Evolutionary conservation across 2,329 filamentous ascomycete genomes (phyloP), one percentile per base, ranked within the genome.

Genomic region (Orbilia blumenaviensis): DNA sequence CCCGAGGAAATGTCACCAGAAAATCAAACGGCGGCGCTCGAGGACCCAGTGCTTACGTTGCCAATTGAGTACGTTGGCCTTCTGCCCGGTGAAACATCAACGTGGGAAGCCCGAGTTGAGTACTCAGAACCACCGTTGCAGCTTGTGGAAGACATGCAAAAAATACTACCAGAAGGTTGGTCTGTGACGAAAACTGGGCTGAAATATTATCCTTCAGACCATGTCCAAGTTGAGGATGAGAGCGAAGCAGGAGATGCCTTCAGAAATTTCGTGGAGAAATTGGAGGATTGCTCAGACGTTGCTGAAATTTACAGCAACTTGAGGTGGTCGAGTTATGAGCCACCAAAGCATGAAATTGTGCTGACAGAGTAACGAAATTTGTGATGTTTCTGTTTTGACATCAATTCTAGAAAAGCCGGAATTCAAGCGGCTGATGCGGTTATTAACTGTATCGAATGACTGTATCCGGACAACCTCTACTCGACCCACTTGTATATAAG

Each of bases 131-230:
- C 72, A 8, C 72, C 72, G 12, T 25, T 76, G 27, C 72, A 76
- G 29, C 58, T 76, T 21, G 72, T 76, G 25, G 72, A 76, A 58
- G 72, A 76, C 21, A 69, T 76, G 72, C 72, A 76, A 52, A 67
- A 72, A 34, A 38, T 58, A 41, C 16, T 77, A 14, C 73, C 73
- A 3, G 73, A 77, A 21, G 73, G 73, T 14, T 77, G 73, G 73
- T 71, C 66, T 27, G 52, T 77, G 23, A 72, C 67, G 4, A 77
- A 77, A 41, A 71, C 73, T 1, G 73, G 73, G 1, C 6, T 66
- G n/a, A 77, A 71, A 38, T 77, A 71, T 58, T 77, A 71, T 32
- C 66, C 73, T 46, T 64, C 66, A 4, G 61, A 62, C n/a, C 27
- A 72, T 25, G 46, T 67, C 4, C 29, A 66, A 16, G 36, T 77